Conservation (phyloP, 257 asterid species). For the Catharanthus roseus region DNA sequence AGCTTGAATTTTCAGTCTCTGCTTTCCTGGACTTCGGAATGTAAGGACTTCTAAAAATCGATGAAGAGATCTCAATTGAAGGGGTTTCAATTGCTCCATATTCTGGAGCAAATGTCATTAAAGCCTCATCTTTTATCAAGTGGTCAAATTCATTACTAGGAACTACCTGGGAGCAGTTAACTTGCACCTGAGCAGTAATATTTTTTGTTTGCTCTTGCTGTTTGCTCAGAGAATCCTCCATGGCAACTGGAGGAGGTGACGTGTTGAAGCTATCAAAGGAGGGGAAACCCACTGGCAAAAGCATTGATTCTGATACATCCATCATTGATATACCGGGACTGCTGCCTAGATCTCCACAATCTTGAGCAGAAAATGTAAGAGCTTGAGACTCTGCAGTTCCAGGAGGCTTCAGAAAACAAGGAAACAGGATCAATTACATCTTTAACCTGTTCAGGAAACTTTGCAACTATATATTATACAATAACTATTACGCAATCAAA, state of each 20-base stretch:
- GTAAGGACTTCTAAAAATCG: conserved; percentile 82
- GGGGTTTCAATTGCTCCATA: conserved; percentile 90
- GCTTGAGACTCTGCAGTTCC: conserved; percentile 82
- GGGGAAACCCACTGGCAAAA: conserved; percentile 63
- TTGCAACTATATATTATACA: neutral
- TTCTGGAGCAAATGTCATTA: conserved; percentile 95
- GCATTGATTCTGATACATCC: conserved; percentile 82
- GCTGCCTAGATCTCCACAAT: conserved; percentile 65
- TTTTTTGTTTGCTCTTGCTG: conserved; percentile 49
- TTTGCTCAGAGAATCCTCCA: conserved; percentile 63
- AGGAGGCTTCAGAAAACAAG: conserved; percentile 78
- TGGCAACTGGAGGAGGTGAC: conserved; percentile 43
- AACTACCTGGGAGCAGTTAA: conserved; percentile 37
- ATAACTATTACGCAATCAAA: neutral
- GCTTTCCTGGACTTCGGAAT: conserved; percentile 78
- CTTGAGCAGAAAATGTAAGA: conserved; percentile 51
- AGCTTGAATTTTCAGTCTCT: conserved; percentile 73
- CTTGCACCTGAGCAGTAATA: conserved; percentile 44
- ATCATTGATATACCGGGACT: conserved; percentile 78
- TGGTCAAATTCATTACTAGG: conserved; percentile 73
- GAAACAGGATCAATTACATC: conserved; percentile 20
- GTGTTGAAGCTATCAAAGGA: conserved; percentile 65
- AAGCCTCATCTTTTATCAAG: conserved; percentile 86
- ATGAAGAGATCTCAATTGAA: conserved; percentile 52
- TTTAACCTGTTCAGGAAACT: neutral